Evolutionary conservation across 805 yeast species (phyloP), one percentile per base, ranked within the genome.

Genomic region (Candida qinlingensis): DNA sequence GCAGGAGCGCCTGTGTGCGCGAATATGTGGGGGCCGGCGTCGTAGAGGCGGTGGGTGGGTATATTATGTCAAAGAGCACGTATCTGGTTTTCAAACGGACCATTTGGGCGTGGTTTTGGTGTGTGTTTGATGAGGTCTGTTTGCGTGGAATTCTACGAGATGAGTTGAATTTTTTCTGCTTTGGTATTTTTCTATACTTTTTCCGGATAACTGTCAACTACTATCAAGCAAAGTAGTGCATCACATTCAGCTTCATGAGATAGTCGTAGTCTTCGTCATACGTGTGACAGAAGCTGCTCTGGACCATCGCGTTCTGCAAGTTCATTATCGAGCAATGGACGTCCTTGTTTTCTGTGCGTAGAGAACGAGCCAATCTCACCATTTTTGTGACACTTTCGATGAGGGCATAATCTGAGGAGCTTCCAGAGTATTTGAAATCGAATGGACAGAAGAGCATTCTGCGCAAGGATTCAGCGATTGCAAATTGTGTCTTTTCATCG

Each of bases 51-150:
- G 50, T 54, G 4, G 65, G 77, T 0, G 96, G 96, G 54, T 81
- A 81, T 5, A 87, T 64, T 0, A 91, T 66, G 55, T 90, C 96
- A 63, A 92, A 91, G 4, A 90, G 72, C 10, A 91, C 73, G 59
- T 92, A 91, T 56, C 98, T 71, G 13, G 90, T 82, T 64, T 91
- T 91, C 30, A 91, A 72, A 59, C 98, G 78, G 12, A 91, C 98
- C 98, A 91, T 91, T 10, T 31, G 12, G 10, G 5, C 4, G 27
- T 31, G 28, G 34, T 7, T 29, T 19, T 13, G 27, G 13, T 10
- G 36, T 26, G 41, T n/a, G 7, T 11, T 10, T 11, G 8, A 40
- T 26, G 8, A 25, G 5, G 3, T n/a, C n/a, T 30, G n/a, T 19
- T 19, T 19, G 19, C 19, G 19, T 19, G 19, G 19, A 19, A 19